These are phyloP conservation scores for Globisporangium solare DNA, from an alignment of 352 stramenopile species.

Conservation along the genomic window DNA sequence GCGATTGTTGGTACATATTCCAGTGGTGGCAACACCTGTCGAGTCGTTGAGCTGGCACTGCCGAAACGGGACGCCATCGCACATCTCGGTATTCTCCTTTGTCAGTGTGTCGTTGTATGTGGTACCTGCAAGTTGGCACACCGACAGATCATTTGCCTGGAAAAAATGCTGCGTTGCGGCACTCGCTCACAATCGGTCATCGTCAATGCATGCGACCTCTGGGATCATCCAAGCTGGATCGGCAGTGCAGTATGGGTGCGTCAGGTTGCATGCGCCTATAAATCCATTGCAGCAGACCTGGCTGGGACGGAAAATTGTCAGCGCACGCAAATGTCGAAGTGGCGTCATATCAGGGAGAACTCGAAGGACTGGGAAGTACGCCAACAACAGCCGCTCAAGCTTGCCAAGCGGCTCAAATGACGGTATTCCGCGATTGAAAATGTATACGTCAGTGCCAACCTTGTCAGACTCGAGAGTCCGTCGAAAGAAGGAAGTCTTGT, in stretches of 20 bases:
- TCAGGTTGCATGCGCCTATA: slow-evolving; percentile 15
- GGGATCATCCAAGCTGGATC: neutral
- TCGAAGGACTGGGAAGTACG: slow-evolving; percentile 12
- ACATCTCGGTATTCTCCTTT: slow-evolving; percentile 20
- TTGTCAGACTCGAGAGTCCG: slow-evolving; percentile 2
- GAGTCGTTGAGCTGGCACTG: slow-evolving; percentile 14
- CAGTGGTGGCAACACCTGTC: neutral
- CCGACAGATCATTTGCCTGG: slow-evolving; percentile 5
- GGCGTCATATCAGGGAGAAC: slow-evolving; percentile 21
- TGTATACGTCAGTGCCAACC: neutral
- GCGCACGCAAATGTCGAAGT: slow-evolving; percentile 14
- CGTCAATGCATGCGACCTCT: neutral
- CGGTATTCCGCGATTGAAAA: slow-evolving; percentile 17
- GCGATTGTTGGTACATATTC: slow-evolving; percentile 32
- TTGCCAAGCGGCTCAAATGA: slow-evolving; percentile 14
- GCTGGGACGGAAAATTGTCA: slow-evolving; percentile 22
- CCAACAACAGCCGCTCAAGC: slow-evolving; percentile 25
- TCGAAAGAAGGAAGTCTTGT: slow-evolving; percentile 3
- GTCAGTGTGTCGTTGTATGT: slow-evolving; percentile 17
- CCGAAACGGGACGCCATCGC: slow-evolving; percentile 20
- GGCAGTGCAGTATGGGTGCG: slow-evolving; percentile 14
- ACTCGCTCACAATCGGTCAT: neutral
- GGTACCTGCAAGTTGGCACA: slow-evolving; percentile 6
- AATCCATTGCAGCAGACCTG: slow-evolving; percentile 40
- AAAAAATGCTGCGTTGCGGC: neutral